Evolutionary conservation across 2,329 filamentous ascomycete species (phyloP).

Genomic region (Pyricularia sp.): DNA sequence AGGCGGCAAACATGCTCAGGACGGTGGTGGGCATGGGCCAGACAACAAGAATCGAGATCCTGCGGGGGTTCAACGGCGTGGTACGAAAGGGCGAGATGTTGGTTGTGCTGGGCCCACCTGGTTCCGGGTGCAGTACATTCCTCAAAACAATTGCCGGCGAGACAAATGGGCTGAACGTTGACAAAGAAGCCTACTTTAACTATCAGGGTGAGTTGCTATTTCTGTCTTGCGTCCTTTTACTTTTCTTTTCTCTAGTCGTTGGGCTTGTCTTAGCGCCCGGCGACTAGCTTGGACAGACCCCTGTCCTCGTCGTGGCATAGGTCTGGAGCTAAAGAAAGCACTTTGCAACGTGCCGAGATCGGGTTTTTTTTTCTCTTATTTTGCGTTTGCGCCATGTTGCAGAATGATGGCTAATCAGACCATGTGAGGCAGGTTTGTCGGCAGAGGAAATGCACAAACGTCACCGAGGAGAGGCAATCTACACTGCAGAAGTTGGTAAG

Average conservation of each 20-base stretch:
- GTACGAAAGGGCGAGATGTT: constrained; percentile 67
- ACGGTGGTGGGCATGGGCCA: constrained; percentile 42
- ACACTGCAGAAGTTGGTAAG: constrained; percentile 61
- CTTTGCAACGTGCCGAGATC: neutral
- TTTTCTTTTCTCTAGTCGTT: neutral
- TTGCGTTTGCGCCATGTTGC: neutral
- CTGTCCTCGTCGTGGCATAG: neutral
- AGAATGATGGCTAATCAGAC: neutral
- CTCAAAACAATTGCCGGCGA: constrained; percentile 79
- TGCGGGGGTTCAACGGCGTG: constrained; percentile 58
- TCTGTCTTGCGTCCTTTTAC: neutral
- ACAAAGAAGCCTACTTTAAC: constrained; percentile 64
- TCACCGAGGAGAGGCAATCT: constrained; percentile 79
- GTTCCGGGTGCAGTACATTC: constrained; percentile 72
- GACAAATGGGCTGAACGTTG: constrained; percentile 69
- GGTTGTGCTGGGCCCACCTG: constrained; percentile 63
- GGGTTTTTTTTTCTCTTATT: neutral
- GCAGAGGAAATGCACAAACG: constrained; percentile 66
- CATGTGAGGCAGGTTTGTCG: constrained; percentile 40
- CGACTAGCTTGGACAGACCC: neutral
- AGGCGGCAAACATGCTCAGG: constrained; percentile 31
- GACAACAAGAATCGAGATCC: constrained; percentile 52
- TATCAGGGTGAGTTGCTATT: constrained; percentile 50
- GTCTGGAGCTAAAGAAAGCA: neutral
- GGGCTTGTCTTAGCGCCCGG: neutral